Evolutionary conservation across 768 basidiomycete genomes (phyloP).

Genomic region (Suillus tomentosus): DNA sequence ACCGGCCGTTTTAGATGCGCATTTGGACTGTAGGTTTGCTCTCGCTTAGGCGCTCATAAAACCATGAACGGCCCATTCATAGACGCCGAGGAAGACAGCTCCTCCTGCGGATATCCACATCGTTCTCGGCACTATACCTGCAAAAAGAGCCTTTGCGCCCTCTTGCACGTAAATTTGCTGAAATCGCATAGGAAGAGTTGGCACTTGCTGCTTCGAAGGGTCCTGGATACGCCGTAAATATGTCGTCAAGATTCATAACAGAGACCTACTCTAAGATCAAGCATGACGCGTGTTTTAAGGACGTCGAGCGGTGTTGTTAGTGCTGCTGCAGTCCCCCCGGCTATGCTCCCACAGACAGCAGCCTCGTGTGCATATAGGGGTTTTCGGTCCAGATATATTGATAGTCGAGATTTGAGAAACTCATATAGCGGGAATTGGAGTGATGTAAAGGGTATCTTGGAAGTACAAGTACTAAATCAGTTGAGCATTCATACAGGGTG

Average conservation of each 20-base stretch:
- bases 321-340: conserved; percentile 89
- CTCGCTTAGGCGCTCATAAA: conserved; percentile 34
- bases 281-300: conserved; percentile 95
- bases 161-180: conserved; percentile 69
- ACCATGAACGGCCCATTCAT: conserved; percentile 74
- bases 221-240: conserved; percentile 39
- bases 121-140: conserved; percentile 88
- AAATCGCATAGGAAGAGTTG: conserved; percentile 60
- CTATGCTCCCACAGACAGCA: conserved; percentile 86
- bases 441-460: conserved; percentile 93
- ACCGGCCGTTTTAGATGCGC: too few relatives aligned
- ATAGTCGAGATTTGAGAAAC: conserved; percentile 70
- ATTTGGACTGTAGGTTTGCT: too few relatives aligned
- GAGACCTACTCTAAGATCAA: conserved; percentile 74
- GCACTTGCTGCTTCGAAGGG: conserved; percentile 47
- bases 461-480: conserved; percentile 14
- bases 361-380: conserved; percentile 72
- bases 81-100: conserved; percentile 96
- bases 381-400: conserved; percentile 53
- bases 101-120: conserved; percentile 97
- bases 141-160: conserved; percentile 75
- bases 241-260: not conserved
- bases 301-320: conserved; percentile 95
- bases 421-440: conserved; percentile 97
- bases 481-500: not conserved